Evolutionary conservation across 208 protist genomes (phyloP).

Genomic region (Lotmaria passim): DNA sequence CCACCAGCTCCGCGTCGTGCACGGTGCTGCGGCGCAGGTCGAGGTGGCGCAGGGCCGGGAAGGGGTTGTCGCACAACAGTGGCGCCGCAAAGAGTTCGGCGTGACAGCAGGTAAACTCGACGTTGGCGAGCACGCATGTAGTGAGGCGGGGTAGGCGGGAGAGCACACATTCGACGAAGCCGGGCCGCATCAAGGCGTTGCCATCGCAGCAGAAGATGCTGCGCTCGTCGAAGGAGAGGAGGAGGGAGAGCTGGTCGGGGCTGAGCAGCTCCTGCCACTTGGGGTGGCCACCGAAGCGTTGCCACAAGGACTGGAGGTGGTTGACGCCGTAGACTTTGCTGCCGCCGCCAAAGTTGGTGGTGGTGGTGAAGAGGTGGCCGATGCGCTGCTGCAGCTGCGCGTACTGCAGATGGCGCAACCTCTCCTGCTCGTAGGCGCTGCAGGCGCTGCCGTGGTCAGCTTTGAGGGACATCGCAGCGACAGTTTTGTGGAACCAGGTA

Average conservation of each 20-base stretch:
- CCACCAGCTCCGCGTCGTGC: conserved; percentile 7
- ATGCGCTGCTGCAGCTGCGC: background rate
- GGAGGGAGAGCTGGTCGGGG: conserved; percentile 15
- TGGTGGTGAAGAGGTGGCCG: conserved; percentile 13
- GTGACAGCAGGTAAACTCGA: conserved; percentile 10
- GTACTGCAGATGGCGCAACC: conserved; percentile 9
- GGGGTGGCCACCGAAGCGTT: conserved; percentile 14
- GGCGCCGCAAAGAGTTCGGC: conserved; percentile 9
- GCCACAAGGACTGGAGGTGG: conserved; percentile 8
- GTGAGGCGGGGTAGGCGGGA: conserved; percentile 5
- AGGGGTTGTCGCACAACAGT: conserved; percentile 5
- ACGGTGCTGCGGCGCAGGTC: conserved; percentile 15
- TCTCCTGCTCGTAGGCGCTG: conserved; percentile 6
- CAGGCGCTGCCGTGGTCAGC: background rate
- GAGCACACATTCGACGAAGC: conserved; percentile 21
- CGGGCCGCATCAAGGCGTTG: conserved; percentile 3
- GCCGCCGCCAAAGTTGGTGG: conserved; percentile 1
- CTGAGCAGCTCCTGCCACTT: conserved; percentile 17
- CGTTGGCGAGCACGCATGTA: conserved; percentile 7
- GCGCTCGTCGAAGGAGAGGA: conserved; percentile 11
- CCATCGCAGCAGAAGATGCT: background rate
- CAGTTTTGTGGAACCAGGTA: background rate
- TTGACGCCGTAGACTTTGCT: background rate
- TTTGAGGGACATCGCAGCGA: background rate
- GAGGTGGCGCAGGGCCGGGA: conserved; percentile 8